These are phyloP conservation scores for Alternaria ventricosa DNA, from an alignment of 2,329 filamentous ascomycete genomes.

Conservation along the genomic window DNA sequence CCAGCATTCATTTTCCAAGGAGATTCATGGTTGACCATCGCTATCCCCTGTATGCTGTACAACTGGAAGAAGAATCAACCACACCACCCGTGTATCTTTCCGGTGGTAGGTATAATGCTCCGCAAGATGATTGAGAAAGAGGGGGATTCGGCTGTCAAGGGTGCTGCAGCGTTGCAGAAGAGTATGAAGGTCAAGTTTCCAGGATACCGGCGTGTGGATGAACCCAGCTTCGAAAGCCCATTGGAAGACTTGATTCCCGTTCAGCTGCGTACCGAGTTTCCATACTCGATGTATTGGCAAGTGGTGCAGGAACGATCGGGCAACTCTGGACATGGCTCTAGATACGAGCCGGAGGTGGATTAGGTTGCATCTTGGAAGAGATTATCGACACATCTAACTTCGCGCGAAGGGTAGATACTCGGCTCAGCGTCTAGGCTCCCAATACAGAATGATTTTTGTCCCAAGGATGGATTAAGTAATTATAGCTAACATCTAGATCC, in stretches of 20 bases:
- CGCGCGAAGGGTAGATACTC: background rate
- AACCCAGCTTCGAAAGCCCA: background rate
- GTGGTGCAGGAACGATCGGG: no score
- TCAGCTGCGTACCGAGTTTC: background rate
- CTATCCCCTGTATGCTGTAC: background rate
- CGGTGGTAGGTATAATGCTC: background rate
- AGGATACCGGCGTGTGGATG: background rate
- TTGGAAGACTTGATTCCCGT: background rate
- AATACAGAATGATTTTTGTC: no score
- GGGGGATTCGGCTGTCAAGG: background rate
- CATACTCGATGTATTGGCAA: background rate
- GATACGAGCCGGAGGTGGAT: background rate
- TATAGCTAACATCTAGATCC: background rate
- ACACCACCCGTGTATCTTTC: background rate
- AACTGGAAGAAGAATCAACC: background rate
- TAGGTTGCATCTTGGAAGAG: background rate
- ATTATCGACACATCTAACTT: background rate
- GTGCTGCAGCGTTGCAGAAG: no score
- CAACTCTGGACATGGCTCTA: background rate
- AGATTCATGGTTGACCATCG: background rate
- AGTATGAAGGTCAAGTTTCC: background rate
- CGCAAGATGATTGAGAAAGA: background rate
- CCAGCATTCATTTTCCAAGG: background rate
- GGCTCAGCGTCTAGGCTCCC: background rate
- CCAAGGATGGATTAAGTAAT: background rate